Base-by-base conservation (phyloP, 768 basidiomycete genomes). In the Termitomyces sp. region DNA sequence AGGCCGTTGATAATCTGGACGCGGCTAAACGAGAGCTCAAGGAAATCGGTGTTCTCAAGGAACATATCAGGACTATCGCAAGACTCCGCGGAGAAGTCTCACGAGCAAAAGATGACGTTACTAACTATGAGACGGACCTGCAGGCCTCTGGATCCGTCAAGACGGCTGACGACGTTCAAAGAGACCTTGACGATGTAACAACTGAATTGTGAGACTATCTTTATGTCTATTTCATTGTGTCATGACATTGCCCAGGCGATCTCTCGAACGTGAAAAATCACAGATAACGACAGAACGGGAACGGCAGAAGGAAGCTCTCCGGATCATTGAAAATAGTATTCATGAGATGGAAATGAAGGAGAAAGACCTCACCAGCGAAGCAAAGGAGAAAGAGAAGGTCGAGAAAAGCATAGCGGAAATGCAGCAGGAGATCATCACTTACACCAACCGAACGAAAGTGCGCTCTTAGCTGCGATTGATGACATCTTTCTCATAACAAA, bases 111-210 rank as follows among this genome's bases (percentile, higher is more conserved):
- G 72, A 78, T 41, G 91, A 94, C 39, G 80, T 88, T 44, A 59
- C 68, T 9, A 72, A 76, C 46, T 73, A 94, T 44, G 91, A 97
- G 69, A 72, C 73, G 46, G 83, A 89, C 46, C 78, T 99, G 16
- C 72, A 79, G 19, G 71, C 79, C 7, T 85, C 85, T 2, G 95
- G 94, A 2, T 88, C 87, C 34, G 80, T 82, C 14, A 91, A 85
- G 70, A 94, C 94, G 1, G 81, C 83, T 0, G 90, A 93, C 45
- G 94, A 95, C 46, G 87, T 98, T 16, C 89, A 98, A 68, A 72
- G 63, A 25, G 87, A 97, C 65, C 75, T 97, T 6, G 83, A 88
- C 54, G 70, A 72, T 1, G 67, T 95, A 23, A 75, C 79, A 1
- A 73, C 72, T 16, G 77, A 87, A 58, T 76, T 93, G 94, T 96